Base-by-base conservation (phyloP, 352 stramenopile genomes). In the Phytopythium chamaehyphon region DNA sequence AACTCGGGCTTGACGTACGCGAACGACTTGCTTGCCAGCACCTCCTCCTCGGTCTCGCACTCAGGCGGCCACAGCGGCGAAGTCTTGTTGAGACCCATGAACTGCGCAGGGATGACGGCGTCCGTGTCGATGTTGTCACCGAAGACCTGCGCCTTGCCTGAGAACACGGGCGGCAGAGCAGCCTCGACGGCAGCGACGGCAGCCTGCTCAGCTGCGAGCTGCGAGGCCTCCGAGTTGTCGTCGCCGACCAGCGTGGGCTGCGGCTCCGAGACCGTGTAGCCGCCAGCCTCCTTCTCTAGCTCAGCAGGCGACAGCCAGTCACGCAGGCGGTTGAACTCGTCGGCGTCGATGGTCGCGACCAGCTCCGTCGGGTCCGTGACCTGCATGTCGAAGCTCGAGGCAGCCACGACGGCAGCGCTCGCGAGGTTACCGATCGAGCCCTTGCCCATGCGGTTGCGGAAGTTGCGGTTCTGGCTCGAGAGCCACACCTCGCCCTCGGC, bases 401-500 rank as follows among this genome's bases (percentile, higher is more conserved):
- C 82, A 6, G 82, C 82, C 23, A 92, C 79, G 22, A 71, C 66
- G 12, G 76, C 76, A 8, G 82, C 82, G 31, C 79, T 90, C 31
- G 61, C 74, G 40, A 92, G 52, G 61, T 92, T 88, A 11, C 76
- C 82, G 35, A 92, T 89, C 8, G 74, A 86, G n/a, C 82, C 82
- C 50, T 73, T 84, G 55, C 82, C 82, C 82, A 92, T 92, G 37
- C 82, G 82, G 62, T 92, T 92, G 54, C 76, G 79, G 59, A 89
- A 92, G 72, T 92, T 92, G 47, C 82, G 79, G 73, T 92, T 92
- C 64, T 92, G 82, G 39, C 73, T 88, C 21, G 70, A 86, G 21
- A 92, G 73, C 82, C 82, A 92, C 48, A 92, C 82, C 35, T 92
- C 82, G 52, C 59, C 64, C 40, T 88, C 79, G 0, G 63, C 78